Percentiles rank a stretch among this genome's conserved stretches.
Evolutionary conservation across 176 grass and related monocot species (phyloP).

Genomic region (Elymus sibiricus): DNA sequence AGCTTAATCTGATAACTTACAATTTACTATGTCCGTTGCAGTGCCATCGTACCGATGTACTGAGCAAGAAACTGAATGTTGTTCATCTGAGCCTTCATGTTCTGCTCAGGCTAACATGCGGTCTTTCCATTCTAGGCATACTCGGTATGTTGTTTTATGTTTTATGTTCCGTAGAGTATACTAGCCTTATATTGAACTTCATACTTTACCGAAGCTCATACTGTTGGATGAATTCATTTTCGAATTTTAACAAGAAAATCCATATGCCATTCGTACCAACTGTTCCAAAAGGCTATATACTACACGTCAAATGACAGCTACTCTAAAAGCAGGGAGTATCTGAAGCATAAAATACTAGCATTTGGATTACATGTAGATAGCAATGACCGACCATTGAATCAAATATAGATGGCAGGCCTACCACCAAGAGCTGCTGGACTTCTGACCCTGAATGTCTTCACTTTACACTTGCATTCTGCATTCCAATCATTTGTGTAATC

Average conservation of each 20-base stretch:
- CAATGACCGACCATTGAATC: not conserved
- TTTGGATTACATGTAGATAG: not conserved
- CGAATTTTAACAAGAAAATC: not conserved
- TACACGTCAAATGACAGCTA: not conserved
- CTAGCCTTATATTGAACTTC: not conserved
- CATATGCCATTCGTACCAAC: not conserved
- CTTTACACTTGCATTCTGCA: constrained; percentile 1
- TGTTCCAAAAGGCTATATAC: not conserved
- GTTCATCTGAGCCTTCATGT: constrained; percentile 83
- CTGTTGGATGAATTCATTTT: not conserved
- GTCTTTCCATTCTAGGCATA: constrained; percentile 72
- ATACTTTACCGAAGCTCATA: not conserved
- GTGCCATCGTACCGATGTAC: constrained; percentile 68
- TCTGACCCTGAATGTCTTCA: constrained; percentile 8
- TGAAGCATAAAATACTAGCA: not conserved
- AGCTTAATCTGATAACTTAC: constrained; percentile 19
- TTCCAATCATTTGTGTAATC: not conserved
- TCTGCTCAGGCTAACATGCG: constrained; percentile 56
- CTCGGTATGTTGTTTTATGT: constrained; percentile 48
- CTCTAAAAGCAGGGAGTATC: not conserved
- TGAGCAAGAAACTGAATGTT: constrained; percentile 64
- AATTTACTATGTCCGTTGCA: constrained; percentile 23
- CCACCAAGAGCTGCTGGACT: not conserved
- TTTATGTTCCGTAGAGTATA: not conserved
- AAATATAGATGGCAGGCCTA: not conserved